Evolutionary conservation across 352 stramenopile species (phyloP).

Genomic region (Phytopythium cucurbitacearum): DNA sequence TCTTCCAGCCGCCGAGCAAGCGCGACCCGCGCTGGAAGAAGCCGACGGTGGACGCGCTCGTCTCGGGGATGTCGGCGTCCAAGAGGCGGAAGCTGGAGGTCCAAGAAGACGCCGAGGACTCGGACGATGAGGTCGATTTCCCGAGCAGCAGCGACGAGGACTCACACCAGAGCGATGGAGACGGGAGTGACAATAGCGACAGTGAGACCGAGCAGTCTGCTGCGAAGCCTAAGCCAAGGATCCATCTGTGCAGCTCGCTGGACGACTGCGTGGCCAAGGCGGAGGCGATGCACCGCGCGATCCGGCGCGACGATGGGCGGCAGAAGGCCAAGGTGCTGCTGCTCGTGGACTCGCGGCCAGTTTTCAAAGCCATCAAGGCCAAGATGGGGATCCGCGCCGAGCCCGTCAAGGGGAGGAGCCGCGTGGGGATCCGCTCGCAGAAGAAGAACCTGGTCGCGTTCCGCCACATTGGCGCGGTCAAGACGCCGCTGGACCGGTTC

Average conservation of each 20-base stretch:
- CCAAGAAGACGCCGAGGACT: conserved; percentile 12
- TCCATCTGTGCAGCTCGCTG: conserved; percentile 41
- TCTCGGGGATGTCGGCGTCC: conserved; percentile 25
- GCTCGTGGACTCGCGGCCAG: conserved; percentile 38
- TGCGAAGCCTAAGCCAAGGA: conserved; percentile 20
- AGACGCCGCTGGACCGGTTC: conserved; percentile 67
- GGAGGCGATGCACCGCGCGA: conserved; percentile 37
- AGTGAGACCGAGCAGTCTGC: conserved; percentile 9
- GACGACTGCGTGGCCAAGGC: conserved; percentile 44
- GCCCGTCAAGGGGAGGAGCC: conserved; percentile 51
- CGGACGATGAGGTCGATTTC: conserved; percentile 21
- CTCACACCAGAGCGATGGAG: conserved; percentile 13
- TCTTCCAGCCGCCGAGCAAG: conserved; percentile 67
- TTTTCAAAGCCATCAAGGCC: conserved; percentile 63
- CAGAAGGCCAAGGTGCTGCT: conserved; percentile 72
- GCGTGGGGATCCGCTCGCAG: conserved; percentile 47
- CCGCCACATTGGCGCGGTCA: conserved; percentile 58
- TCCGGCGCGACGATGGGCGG: conserved; percentile 47
- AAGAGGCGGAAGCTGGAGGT: conserved; percentile 38
- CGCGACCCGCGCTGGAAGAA: conserved; percentile 78
- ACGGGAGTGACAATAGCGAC: conserved; percentile 2
- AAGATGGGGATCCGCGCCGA: conserved; percentile 50
- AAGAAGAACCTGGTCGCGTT: conserved; percentile 54
- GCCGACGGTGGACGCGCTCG: conserved; percentile 33
- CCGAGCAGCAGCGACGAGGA: conserved; percentile 11